Conservation (phyloP, 805 yeast genomes). For the Isabelozyma rhagii region DNA sequence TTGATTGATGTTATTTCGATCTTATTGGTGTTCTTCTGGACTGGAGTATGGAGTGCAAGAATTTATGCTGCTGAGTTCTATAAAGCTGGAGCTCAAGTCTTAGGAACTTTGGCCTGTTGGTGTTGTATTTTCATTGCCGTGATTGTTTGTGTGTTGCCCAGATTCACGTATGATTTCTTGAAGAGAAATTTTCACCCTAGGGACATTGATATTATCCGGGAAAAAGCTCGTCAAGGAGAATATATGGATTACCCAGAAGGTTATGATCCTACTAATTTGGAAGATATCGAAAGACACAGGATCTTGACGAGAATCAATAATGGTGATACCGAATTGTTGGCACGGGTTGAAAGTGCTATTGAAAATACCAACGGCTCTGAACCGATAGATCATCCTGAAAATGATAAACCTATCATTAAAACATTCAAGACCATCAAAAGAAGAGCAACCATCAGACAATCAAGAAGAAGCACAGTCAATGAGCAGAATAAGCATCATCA, state of each 20-base stretch:
- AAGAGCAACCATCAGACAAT: slow-evolving; percentile 23
- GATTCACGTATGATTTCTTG: slow-evolving; percentile 50
- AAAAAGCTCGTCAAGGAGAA: slow-evolving; percentile 51
- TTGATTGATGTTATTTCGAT: slow-evolving; percentile 53
- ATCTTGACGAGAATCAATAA: slow-evolving; percentile 28
- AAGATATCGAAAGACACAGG: slow-evolving; percentile 39
- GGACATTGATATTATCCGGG: slow-evolving; percentile 72
- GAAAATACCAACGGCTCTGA: slow-evolving; percentile 8
- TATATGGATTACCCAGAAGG: slow-evolving; percentile 47
- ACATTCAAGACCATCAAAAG: slow-evolving; percentile 36
- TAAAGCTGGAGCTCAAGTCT: slow-evolving; percentile 58
- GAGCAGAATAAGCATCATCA: slow-evolving; percentile 19
- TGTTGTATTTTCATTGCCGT: slow-evolving; percentile 56
- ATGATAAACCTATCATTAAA: slow-evolving; percentile 15
- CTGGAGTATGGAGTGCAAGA: slow-evolving; percentile 70
- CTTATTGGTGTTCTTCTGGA: slow-evolving; percentile 66
- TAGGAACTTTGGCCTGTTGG: slow-evolving; percentile 67
- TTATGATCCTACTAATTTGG: slow-evolving; percentile 52
- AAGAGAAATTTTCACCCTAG: slow-evolving; percentile 54
- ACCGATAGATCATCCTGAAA: neutral
- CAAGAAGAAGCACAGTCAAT: slow-evolving; percentile 21
- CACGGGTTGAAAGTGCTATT: slow-evolving; percentile 27
- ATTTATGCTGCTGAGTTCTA: slow-evolving; percentile 56
- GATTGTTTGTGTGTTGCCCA: slow-evolving; percentile 55
- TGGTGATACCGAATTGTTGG: slow-evolving; percentile 31